A percentile compares a stretch with the other conserved stretches of the same genome.
Evolutionary conservation across 1,139 yeast genomes (phyloP).

Genomic region (Geotrichum citri-aurantii): DNA sequence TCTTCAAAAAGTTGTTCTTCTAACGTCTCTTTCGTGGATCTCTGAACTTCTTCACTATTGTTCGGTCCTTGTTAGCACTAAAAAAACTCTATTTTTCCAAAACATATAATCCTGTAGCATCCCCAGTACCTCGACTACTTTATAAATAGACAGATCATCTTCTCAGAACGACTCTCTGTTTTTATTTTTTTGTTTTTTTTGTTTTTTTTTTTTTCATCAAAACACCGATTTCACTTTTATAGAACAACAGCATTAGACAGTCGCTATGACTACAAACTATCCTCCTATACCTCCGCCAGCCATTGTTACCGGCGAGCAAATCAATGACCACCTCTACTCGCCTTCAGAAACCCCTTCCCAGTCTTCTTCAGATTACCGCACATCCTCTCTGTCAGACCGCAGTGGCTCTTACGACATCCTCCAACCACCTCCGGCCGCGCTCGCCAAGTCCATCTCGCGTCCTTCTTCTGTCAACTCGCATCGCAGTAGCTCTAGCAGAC

Average conservation of each 20-base stretch:
- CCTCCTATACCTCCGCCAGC: neutral
- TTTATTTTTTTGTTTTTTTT: no score
- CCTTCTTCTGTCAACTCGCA: slow-evolving; percentile 3
- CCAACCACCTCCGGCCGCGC: slow-evolving; percentile 6
- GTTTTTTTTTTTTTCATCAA: neutral
- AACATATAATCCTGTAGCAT: neutral
- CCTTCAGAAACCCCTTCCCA: neutral
- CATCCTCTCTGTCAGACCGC: neutral
- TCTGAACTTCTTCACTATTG: neutral
- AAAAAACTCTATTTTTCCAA: neutral
- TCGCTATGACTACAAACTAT: neutral
- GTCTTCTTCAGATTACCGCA: neutral
- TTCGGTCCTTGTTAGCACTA: neutral
- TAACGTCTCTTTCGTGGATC: neutral
- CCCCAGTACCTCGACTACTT: neutral
- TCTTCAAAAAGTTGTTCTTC: no score
- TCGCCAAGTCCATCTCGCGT: neutral
- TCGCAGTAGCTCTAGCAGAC: slow-evolving; percentile 4
- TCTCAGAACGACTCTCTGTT: neutral
- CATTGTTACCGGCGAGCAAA: neutral
- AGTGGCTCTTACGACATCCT: neutral
- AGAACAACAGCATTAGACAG: neutral
- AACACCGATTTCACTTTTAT: neutral
- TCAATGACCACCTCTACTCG: neutral
- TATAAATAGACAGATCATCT: neutral